Base-by-base conservation (phyloP, 129 eudicot genomes). In the Arctium minus region DNA sequence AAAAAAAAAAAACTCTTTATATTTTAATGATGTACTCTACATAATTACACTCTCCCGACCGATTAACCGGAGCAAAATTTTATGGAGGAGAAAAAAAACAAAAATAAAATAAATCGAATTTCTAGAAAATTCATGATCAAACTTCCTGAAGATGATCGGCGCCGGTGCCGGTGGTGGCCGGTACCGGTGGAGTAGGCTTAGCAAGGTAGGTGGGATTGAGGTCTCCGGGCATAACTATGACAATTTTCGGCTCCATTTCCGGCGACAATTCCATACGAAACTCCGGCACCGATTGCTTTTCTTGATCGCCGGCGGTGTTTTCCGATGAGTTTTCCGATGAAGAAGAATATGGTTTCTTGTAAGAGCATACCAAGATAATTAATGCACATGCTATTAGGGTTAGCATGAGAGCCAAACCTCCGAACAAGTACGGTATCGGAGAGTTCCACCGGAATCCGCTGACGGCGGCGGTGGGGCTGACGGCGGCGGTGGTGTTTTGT, bases 151-250 rank as follows among this genome's bases (percentile, higher is more conserved):
- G 71, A 62, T 75, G 75, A 81, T 29, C 80, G 22, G 62, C 35
- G 71, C 8, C 82, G 79, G 30, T 33, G 32, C 17, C 38, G 77
- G 80, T 39, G 36, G 81, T 38, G 77, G 27, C 27, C 27, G 27
- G 80, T 56, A 31, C 83, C 27, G 27, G 53, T n/a, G 86, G 80
- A 75, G 76, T 56, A 13, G 94, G 97, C 79, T 81, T 87, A 13
- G 93, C 94, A 69, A 92, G 88, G 84, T 84, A 86, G 3, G 91
- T 90, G 4, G 97, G 94, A 74, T 84, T 89, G 13, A 78, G 29
- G 4, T 92, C 89, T 84, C 97, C 97, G 74, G 97, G 90, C 97
- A 92, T 92, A 18, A 90, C 80, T 32, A 92, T 92, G 1, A 86
- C 94, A 1, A 92, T 73, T 67, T 79, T 87, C 1, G 92, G 91